These are phyloP conservation scores for Cryptosporidium ubiquitum DNA, from an alignment of 169 alveolate species.

Conservation along the genomic window DNA sequence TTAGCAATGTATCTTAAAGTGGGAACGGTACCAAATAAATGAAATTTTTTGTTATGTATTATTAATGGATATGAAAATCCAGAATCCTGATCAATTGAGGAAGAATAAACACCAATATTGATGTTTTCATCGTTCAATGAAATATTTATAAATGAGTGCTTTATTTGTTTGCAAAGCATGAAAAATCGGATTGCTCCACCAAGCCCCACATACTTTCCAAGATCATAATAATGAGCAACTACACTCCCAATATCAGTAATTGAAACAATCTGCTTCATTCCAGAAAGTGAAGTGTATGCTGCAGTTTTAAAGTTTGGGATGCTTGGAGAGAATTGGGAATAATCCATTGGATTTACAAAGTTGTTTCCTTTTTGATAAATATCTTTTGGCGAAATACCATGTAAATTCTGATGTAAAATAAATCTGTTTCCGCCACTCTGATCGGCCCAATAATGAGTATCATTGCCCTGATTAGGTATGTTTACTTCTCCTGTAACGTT, in stretches of 20 bases:
- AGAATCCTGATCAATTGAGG: neutral
- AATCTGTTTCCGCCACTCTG: conserved; percentile 1
- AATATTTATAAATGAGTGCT: conserved; percentile 58
- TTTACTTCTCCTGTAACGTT: conserved; percentile 23
- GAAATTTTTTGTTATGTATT: conserved; percentile 39
- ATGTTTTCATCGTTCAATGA: conserved; percentile 49
- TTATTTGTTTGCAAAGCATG: conserved; percentile 57
- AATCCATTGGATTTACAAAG: conserved; percentile 32
- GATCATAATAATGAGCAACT: conserved; percentile 65
- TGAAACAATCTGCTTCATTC: conserved; percentile 49
- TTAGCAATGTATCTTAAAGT: conserved; percentile 54
- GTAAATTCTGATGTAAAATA: conserved; percentile 24
- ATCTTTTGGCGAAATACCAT: conserved; percentile 20
- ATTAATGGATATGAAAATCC: conserved; percentile 29
- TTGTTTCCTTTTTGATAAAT: conserved; percentile 11
- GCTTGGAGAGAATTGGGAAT: conserved; percentile 37
- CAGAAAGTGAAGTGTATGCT: conserved; percentile 63
- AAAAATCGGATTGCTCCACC: conserved; percentile 71
- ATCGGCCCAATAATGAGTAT: neutral
- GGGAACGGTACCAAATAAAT: conserved; percentile 39
- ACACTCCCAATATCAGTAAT: conserved; percentile 58
- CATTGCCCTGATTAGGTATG: neutral
- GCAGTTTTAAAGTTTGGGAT: conserved; percentile 67
- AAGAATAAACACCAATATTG: conserved; percentile 12
- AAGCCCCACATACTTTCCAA: conserved; percentile 52